A percentile compares a stretch with the other conserved stretches of the same genome.
Conservation (phyloP, 768 basidiomycete genomes). For the Trametes cubensis region DNA sequence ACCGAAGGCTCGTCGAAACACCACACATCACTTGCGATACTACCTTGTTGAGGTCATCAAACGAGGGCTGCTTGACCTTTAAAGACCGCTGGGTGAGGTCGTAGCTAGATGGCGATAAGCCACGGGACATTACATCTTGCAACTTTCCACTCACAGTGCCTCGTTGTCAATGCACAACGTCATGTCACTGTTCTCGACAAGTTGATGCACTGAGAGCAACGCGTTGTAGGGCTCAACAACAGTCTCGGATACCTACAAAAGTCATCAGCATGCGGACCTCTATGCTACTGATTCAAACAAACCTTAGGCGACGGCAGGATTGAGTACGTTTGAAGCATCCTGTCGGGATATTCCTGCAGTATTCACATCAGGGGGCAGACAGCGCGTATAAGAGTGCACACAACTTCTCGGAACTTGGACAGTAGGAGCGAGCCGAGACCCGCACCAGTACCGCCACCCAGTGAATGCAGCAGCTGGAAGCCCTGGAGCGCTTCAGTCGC, state of each 20-base stretch:
- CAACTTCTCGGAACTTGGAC: slow-evolving; percentile 79
- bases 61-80: slow-evolving; percentile 64
- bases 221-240: slow-evolving; percentile 84
- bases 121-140: not conserved
- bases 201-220: slow-evolving; percentile 81
- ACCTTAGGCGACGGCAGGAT: slow-evolving; percentile 61
- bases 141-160: slow-evolving; percentile 58
- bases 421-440: slow-evolving; percentile 82
- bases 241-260: slow-evolving; percentile 46
- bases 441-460: slow-evolving; percentile 90
- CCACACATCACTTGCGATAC: slow-evolving; percentile 94
- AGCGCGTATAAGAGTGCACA: slow-evolving; percentile 18
- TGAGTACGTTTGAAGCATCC: slow-evolving; percentile 56
- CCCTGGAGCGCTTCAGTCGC: slow-evolving; percentile 86
- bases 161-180: slow-evolving; percentile 88
- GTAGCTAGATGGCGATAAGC: slow-evolving; percentile 49
- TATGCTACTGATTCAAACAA: slow-evolving; percentile 6
- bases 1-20: slow-evolving; percentile 87
- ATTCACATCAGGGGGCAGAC: slow-evolving; percentile 29
- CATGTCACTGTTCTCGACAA: slow-evolving; percentile 86
- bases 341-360: slow-evolving; percentile 60
- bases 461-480: slow-evolving; percentile 85
- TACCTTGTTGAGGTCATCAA: slow-evolving; percentile 70
- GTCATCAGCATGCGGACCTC: not conserved
- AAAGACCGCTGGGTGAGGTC: slow-evolving; percentile 69